A percentile compares a stretch with the other conserved stretches of the same genome.
phyloP scores from a whole-genome alignment of 768 basidiomycete genomes.

The Kwoniella shandongensis region DNA sequence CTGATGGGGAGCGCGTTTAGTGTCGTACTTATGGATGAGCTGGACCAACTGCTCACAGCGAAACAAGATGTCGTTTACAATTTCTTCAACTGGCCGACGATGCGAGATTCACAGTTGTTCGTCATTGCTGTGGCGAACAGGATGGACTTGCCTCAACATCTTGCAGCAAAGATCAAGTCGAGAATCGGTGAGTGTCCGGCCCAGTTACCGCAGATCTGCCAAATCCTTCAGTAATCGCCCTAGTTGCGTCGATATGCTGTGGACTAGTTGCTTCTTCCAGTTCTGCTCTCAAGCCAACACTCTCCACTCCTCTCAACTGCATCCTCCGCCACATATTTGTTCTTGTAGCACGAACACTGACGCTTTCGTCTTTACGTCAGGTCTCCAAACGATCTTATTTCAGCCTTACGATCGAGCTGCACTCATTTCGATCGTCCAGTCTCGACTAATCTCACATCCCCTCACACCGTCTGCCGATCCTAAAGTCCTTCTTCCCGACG shows the following conservation, averaged over 20 bases:
- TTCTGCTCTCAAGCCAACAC: too few species aligned
- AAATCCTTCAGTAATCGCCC: too few species aligned
- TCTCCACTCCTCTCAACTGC: too few species aligned
- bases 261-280: too few species aligned
- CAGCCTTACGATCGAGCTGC: conserved; percentile 73
- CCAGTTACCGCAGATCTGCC: not conserved
- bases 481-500: conserved; percentile 64
- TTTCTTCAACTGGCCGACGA: conserved; percentile 99
- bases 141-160: conserved; percentile 94
- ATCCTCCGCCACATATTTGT: too few species aligned
- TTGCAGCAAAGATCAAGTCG: conserved; percentile 88
- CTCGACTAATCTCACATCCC: conserved; percentile 64
- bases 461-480: conserved; percentile 54
- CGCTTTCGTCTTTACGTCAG: conserved; percentile 16
- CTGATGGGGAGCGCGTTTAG: conserved; percentile 55
- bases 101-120: conserved; percentile 80
- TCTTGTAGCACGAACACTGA: too few species aligned
- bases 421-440: conserved; percentile 80
- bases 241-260: too few species aligned
- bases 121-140: conserved; percentile 98
- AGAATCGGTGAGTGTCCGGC: conserved; percentile 75
- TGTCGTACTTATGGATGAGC: conserved; percentile 96
- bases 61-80: conserved; percentile 99
- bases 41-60: conserved; percentile 91
- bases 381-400: conserved; percentile 59